A percentile compares a stretch with the other conserved stretches of the same genome.
Conservation (phyloP, 2,329 filamentous ascomycete species). For the Aspergillus tubingensis region DNA sequence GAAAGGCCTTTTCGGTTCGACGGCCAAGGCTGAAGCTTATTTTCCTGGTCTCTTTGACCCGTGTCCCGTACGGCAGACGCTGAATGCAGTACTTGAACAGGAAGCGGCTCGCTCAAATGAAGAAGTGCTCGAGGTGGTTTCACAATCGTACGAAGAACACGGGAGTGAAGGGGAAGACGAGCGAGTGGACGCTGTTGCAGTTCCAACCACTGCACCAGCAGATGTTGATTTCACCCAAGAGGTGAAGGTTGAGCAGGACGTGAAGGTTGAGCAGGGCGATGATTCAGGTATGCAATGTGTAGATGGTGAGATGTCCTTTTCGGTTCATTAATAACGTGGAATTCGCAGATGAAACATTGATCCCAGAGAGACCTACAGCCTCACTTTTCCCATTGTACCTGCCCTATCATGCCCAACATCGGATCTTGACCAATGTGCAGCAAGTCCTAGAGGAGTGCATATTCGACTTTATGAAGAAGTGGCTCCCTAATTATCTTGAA, state of each 20-base stretch:
- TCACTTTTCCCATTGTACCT: not conserved
- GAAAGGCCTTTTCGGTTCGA: not conserved
- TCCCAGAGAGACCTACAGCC: not conserved
- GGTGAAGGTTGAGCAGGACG: not conserved
- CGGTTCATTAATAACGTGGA: too few species aligned
- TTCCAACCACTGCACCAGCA: not conserved
- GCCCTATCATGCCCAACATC: conserved; percentile 10
- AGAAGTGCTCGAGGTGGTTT: not conserved
- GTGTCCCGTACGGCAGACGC: not conserved
- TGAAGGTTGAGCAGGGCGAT: not conserved
- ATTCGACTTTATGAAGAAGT: conserved; percentile 3
- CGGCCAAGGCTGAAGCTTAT: not conserved
- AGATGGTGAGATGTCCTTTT: too few species aligned
- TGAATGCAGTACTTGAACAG: not conserved
- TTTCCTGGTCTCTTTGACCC: conserved; percentile 1
- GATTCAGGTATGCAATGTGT: not conserved
- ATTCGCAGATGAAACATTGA: not conserved
- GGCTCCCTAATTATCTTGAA: not conserved
- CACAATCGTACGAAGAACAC: not conserved
- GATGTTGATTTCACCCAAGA: not conserved
- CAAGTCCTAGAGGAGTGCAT: conserved; percentile 4
- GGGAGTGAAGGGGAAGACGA: not conserved
- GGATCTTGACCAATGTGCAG: not conserved
- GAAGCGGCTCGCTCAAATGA: not conserved
- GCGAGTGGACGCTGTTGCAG: too few species aligned